Percentiles rank a stretch among this genome's conserved stretches.
Evolutionary conservation across 345 rosid species (phyloP).

Genomic region (Cardamine chenopodiifolia): DNA sequence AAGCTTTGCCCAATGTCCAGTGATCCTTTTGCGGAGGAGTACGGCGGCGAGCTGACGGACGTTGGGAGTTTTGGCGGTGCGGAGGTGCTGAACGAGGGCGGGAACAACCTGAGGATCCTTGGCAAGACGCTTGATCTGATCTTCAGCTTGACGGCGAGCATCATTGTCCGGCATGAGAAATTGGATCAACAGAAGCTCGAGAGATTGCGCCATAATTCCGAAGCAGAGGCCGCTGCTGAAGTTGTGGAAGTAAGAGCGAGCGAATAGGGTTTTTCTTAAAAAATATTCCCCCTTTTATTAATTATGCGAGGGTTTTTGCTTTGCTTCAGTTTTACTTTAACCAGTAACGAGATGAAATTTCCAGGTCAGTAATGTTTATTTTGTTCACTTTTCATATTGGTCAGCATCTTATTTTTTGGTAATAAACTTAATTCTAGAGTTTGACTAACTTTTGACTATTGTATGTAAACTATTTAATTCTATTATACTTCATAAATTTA

Average conservation of each 20-base stretch:
- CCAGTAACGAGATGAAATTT: background rate
- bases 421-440: background rate
- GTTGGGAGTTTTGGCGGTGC: conserved; percentile 97
- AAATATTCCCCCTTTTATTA: background rate
- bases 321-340: background rate
- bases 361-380: background rate
- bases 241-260: background rate
- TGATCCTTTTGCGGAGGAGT: conserved; percentile 97
- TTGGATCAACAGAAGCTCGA: conserved; percentile 86
- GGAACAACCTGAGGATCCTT: conserved; percentile 99
- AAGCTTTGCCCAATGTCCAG: conserved; percentile 99
- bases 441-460: background rate
- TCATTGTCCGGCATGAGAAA: conserved; percentile 99
- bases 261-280: conserved; percentile 39
- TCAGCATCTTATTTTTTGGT: conserved; percentile 1
- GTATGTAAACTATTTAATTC: background rate
- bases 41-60: conserved; percentile 99
- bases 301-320: conserved; percentile 33
- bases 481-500: too few relatives aligned
- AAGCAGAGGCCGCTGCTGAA: conserved; percentile 38
- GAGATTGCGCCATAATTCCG: conserved; percentile 81
- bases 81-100: conserved; percentile 93
- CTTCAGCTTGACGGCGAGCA: conserved; percentile 96
- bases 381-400: conserved; percentile 7
- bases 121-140: conserved; percentile 89